phyloP scores from a whole-genome alignment of 129 eudicot species.

The Saposhnikovia divaricata region DNA sequence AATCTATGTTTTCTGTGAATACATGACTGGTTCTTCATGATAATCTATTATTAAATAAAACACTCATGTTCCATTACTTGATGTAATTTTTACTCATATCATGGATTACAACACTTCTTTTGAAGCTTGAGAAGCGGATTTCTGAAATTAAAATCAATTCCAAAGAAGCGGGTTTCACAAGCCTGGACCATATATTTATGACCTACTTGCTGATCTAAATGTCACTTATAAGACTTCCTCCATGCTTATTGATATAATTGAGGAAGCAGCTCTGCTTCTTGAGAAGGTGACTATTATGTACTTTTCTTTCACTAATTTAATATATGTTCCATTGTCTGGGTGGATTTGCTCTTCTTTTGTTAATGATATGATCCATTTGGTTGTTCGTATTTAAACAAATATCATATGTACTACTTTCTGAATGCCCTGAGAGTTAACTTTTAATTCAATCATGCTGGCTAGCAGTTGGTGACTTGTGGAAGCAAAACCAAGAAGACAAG shows the following conservation, averaged over 20 bases:
- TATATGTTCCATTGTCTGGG: neutral
- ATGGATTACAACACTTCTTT: slow-evolving; percentile 51
- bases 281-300: slow-evolving; percentile 54
- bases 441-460: neutral
- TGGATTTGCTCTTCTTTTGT: neutral
- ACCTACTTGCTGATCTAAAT: slow-evolving; percentile 69
- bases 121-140: slow-evolving; percentile 86
- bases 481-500: neutral
- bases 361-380: too few relatives aligned
- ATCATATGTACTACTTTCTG: neutral
- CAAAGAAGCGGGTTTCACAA: slow-evolving; percentile 82
- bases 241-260: slow-evolving; percentile 63
- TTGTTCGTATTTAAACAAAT: neutral
- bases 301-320: neutral
- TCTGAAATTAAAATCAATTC: slow-evolving; percentile 77
- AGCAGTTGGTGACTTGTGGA: neutral
- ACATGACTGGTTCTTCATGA: neutral
- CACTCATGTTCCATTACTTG: neutral
- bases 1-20: neutral
- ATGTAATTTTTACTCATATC: neutral
- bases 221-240: slow-evolving; percentile 53
- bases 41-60: neutral
- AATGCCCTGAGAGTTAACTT: neutral
- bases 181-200: slow-evolving; percentile 88
- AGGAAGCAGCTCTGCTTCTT: slow-evolving; percentile 68